Evolutionary conservation across 2,329 filamentous ascomycete species (phyloP).

Genomic region (Fusarium ramigenum): DNA sequence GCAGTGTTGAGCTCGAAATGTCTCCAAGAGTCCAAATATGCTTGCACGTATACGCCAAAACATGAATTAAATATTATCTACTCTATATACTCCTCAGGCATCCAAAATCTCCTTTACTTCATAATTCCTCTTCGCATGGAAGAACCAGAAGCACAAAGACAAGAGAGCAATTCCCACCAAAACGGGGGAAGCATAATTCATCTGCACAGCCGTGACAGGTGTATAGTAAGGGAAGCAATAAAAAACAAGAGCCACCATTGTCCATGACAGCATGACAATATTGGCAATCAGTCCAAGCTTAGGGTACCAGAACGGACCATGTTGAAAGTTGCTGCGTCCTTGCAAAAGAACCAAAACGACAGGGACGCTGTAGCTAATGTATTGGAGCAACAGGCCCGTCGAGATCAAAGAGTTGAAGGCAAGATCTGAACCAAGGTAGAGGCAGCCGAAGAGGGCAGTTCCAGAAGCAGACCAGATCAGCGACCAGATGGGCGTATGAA

Average conservation of each 20-base stretch:
- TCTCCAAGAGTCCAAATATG: too few relatives aligned
- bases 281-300: background rate
- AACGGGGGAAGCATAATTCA: constrained; percentile 2
- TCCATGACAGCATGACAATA: background rate
- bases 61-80: too few relatives aligned
- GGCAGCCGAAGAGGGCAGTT: background rate
- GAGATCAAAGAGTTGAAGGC: constrained; percentile 9
- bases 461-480: background rate
- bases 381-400: background rate
- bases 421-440: background rate
- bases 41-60: too few relatives aligned
- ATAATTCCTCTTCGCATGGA: background rate
- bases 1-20: too few relatives aligned
- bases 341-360: background rate
- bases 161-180: background rate
- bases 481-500: background rate
- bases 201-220: background rate
- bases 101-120: background rate
- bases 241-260: background rate
- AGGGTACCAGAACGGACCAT: constrained; percentile 1
- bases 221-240: constrained; percentile 9
- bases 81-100: background rate
- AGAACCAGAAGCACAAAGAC: background rate
- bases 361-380: constrained; percentile 7
- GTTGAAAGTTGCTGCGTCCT: background rate